Conservation (phyloP, 768 basidiomycete species). For the Collybiopsis luxurians region DNA sequence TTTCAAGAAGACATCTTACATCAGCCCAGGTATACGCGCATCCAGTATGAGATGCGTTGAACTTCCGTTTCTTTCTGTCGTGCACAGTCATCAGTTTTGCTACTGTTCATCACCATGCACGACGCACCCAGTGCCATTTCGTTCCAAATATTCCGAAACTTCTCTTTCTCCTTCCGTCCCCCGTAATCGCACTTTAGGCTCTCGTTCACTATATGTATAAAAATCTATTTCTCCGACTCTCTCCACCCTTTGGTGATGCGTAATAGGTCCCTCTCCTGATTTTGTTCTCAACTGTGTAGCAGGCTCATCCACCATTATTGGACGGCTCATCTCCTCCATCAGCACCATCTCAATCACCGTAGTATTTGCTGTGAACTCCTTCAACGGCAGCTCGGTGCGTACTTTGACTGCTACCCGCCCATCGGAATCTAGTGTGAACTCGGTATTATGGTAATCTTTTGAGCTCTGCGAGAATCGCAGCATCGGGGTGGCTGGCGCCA, state of each 20-base stretch:
- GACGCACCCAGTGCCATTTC: background rate
- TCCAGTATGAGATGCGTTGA: background rate
- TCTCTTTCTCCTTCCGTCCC: background rate
- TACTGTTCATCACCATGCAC: background rate
- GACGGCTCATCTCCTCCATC: background rate
- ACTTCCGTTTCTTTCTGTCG: constrained; percentile 4
- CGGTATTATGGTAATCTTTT: constrained; percentile 1
- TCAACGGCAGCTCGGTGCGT: background rate
- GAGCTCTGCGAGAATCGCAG: background rate
- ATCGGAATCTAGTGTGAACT: background rate
- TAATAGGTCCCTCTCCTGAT: background rate
- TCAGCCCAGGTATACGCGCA: constrained; percentile 5
- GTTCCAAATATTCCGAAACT: background rate
- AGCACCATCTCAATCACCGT: background rate
- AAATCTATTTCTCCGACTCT: background rate
- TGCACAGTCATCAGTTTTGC: background rate
- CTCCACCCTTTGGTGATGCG: constrained; percentile 2
- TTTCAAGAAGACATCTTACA: no score
- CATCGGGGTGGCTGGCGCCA: background rate
- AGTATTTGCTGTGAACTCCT: background rate
- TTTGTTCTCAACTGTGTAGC: background rate
- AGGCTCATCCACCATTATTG: background rate
- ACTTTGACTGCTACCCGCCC: background rate
- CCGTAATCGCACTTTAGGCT: background rate
- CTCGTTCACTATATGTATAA: constrained; percentile 1